A percentile compares a stretch with the other conserved stretches of the same genome.
Conservation (phyloP, 306 rosid species). For the Nissolia schottii region DNA sequence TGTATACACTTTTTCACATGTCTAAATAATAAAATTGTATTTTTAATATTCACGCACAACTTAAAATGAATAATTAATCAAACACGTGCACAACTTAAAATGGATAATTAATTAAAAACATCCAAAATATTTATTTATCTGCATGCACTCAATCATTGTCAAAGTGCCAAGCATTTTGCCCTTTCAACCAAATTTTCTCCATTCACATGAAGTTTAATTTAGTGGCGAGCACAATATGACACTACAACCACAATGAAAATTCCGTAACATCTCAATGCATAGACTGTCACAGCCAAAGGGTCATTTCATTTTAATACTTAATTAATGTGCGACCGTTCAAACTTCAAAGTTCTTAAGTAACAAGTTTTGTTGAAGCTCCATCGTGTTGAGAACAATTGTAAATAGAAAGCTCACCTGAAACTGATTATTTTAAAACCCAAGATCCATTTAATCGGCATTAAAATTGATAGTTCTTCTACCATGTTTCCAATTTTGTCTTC, state of each 20-base stretch:
- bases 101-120: too few relatives aligned
- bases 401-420: conserved; percentile 38
- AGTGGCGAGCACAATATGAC: conserved; percentile 34
- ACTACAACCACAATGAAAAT: conserved; percentile 37
- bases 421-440: not conserved
- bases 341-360: conserved; percentile 26
- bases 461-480: conserved; percentile 12
- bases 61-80: too few relatives aligned
- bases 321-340: conserved; percentile 15
- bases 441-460: conserved; percentile 15
- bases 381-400: not conserved
- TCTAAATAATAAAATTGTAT: too few relatives aligned
- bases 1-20: too few relatives aligned
- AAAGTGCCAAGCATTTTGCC: conserved; percentile 11
- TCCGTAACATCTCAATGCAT: conserved; percentile 23
- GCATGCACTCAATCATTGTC: conserved; percentile 19
- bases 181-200: conserved; percentile 9
- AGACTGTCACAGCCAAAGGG: conserved; percentile 1
- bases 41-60: too few relatives aligned
- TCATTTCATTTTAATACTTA: conserved; percentile 22
- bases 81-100: too few relatives aligned
- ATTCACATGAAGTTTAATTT: conserved; percentile 5
- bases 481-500: not conserved
- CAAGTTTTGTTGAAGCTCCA: conserved; percentile 28
- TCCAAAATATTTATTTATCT: too few relatives aligned